Base-by-base conservation (phyloP, 805 yeast species). In the Kuraishia piskuri region DNA sequence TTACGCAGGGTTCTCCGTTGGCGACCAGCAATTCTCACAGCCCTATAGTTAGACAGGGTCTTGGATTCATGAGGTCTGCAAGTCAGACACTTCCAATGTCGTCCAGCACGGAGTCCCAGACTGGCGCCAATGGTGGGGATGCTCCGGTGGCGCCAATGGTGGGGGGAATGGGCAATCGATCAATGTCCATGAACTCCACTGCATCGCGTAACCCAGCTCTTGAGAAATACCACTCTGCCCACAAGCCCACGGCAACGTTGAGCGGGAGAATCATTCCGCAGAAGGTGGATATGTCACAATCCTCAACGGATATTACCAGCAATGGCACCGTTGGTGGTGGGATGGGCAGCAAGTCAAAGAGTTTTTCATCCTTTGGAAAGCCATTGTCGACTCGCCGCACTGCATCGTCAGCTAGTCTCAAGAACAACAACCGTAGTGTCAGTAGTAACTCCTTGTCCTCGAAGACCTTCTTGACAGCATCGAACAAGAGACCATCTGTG, bases 401-500 rank as follows among this genome's bases (percentile, higher is more conserved):
- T 1, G 50, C 72, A 1, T 69, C 73, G 0, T 55, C 64, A 21
- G 54, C 66, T 7, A 66, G 70, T 0, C 50, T 69, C 46, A 60
- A 66, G 56, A 60, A 61, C 31, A 59, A 68, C 10, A 66, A 64
- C 20, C 66, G 68, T 40, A 65, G 62, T 47, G 36, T 52, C 14
- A 21, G 36, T 7, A 26, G 46, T 21, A 22, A 69, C 2, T 61
- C 69, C 0, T 53, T 66, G 3, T 66, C 76, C 2, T 70, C 73
- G 23, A 74, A 75, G 56, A 75, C 87, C 0, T 67, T 79, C 44
- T 72, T 78, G 14, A 69, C 82, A 1, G 69, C 83, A 1, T 61
- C 77, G 17, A 66, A 76, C 12, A 71, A 71, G 53, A 76, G 79
- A 54, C 95, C 96, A 6, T 72, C 78, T 20, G 91, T 90, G 2